A percentile compares a stretch with the other conserved stretches of the same genome.
These are phyloP conservation scores for Aspergillus quadrilineatus DNA, from an alignment of 2,329 filamentous ascomycete species.

Conservation along the genomic window DNA sequence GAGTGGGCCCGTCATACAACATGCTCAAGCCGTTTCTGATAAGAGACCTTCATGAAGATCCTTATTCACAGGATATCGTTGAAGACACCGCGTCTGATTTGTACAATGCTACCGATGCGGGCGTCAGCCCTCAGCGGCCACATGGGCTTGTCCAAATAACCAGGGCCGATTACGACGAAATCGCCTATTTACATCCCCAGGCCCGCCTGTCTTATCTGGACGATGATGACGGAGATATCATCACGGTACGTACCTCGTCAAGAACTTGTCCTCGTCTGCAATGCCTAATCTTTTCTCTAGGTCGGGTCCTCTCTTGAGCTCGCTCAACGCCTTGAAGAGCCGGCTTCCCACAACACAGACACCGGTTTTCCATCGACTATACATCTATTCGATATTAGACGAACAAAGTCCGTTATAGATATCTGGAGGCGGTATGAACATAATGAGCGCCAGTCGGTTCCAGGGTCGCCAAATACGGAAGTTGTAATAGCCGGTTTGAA, in stretches of 20 bases:
- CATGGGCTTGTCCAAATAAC: constrained; percentile 43
- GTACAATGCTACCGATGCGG: constrained; percentile 2
- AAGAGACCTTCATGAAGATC: constrained; percentile 33
- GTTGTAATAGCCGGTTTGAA: not conserved
- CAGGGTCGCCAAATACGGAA: constrained; percentile 1
- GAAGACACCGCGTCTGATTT: constrained; percentile 15
- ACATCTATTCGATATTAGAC: constrained; percentile 49
- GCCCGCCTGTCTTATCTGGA: constrained; percentile 47
- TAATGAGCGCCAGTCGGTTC: not conserved
- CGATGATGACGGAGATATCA: constrained; percentile 47
- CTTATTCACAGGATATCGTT: constrained; percentile 19
- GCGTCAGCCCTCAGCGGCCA: constrained; percentile 9
- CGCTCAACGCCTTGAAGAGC: constrained; percentile 47
- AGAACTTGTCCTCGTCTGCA: too few species aligned
- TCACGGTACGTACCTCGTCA: constrained; percentile 39
- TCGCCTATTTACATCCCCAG: constrained; percentile 41
- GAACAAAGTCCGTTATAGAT: constrained; percentile 39
- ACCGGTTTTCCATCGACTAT: constrained; percentile 28
- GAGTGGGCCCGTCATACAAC: constrained; percentile 15
- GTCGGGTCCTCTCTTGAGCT: constrained; percentile 50
- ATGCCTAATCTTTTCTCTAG: constrained; percentile 28
- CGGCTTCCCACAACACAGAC: constrained; percentile 18
- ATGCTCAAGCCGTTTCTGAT: constrained; percentile 46
- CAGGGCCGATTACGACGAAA: constrained; percentile 43
- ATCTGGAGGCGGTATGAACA: constrained; percentile 39